phyloP scores from a whole-genome alignment of 2,329 filamentous ascomycete species.

The Trichoderma sp. region DNA sequence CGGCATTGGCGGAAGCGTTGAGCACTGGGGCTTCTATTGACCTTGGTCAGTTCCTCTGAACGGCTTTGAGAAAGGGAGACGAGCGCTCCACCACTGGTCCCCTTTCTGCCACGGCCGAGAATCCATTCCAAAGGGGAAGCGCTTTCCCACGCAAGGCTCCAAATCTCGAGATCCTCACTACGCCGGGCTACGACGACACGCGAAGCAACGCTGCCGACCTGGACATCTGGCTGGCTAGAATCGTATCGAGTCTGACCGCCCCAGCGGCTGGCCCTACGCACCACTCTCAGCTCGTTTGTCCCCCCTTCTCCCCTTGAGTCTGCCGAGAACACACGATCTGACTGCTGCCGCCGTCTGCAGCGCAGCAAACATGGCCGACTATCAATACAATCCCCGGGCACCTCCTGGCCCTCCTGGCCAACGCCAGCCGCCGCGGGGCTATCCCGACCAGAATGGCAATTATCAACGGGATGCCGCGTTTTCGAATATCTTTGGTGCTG shows the following conservation, averaged over 20 bases:
- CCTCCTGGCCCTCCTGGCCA: slow-evolving; percentile 51
- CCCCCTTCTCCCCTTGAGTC: slow-evolving; percentile 24
- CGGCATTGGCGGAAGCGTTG: slow-evolving; percentile 13
- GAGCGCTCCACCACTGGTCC: slow-evolving; percentile 11
- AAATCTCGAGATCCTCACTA: slow-evolving; percentile 12
- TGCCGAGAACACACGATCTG: slow-evolving; percentile 27
- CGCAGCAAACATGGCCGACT: slow-evolving; percentile 57
- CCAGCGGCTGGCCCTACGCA: slow-evolving; percentile 32
- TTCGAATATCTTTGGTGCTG: slow-evolving; percentile 90
- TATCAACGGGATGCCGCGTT: slow-evolving; percentile 91
- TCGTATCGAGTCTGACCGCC: background rate
- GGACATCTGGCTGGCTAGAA: slow-evolving; percentile 32
- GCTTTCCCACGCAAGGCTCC: background rate
- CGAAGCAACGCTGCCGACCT: slow-evolving; percentile 39
- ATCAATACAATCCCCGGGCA: slow-evolving; percentile 58
- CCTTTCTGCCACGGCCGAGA: slow-evolving; percentile 21
- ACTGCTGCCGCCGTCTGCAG: slow-evolving; percentile 14
- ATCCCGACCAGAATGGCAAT: slow-evolving; percentile 54
- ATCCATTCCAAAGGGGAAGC: slow-evolving; percentile 6
- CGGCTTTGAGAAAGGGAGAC: slow-evolving; percentile 18
- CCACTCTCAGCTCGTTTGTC: slow-evolving; percentile 34
- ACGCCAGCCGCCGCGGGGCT: slow-evolving; percentile 48
- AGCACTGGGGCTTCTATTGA: background rate
- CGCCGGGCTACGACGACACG: slow-evolving; percentile 41
- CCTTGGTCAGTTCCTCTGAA: background rate